Evolutionary conservation across 306 rosid genomes (phyloP), one percentile per base, ranked within the genome.

Genomic region (Urtica urens): DNA sequence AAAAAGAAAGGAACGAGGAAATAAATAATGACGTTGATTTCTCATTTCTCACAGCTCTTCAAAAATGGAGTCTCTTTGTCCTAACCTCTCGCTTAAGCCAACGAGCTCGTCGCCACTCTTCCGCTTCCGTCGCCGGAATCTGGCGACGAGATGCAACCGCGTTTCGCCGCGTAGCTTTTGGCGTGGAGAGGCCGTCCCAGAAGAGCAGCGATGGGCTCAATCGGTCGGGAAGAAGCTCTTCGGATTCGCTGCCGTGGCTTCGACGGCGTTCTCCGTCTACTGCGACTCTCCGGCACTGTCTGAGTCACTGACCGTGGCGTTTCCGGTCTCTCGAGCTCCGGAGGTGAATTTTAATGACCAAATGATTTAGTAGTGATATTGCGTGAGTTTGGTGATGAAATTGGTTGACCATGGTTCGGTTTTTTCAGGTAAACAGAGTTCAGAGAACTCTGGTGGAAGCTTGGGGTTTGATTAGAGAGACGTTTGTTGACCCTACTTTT

Each of bases 401-500:
- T 66, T 15, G 30, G 20, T 57, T 26, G 55, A 12, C n/a, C 10
- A 16, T 35, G 40, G 37, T 67, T 38, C 62, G n/a, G n/a, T 65
- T 15, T 68, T 56, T 77, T 48, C 2, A 87, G 96, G 97, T 90
- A 73, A 90, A 90, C 71, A 77, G 80, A 64, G 97, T 84, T 57
- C 97, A 90, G 55, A 82, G 94, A 72, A 90, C 97, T 58, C 92
- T 90, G 34, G 93, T 90, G 65, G 97, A 90, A 63, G 90, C 97
- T 56, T 90, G 97, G 97, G 92, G 97, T 64, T 77, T 90, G 65
- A 84, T 90, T 53, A 74, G 95, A 38, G 97, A 90, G 72, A 79
- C 97, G 31, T 90, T 90, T 21, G 67, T 90, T 35, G 95, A 90
- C 46, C 97, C 97, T 24, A 90, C 97, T 23, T 90, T 48, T 69